phyloP scores from a whole-genome alignment of 179 eudicot species.

The Beta macrorhiza region DNA sequence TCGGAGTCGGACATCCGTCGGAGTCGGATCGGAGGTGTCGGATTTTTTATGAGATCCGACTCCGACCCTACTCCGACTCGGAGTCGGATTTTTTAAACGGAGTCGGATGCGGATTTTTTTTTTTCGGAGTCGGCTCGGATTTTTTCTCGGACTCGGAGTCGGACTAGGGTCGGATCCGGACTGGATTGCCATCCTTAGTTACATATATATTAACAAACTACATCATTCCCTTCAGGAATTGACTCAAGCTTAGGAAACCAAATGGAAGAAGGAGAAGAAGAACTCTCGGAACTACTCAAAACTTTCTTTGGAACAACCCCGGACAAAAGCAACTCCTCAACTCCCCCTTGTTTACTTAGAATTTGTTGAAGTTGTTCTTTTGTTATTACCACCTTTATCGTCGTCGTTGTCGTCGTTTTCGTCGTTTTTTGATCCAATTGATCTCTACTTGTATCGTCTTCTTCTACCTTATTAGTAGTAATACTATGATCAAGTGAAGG shows the following conservation, averaged over 20 bases:
- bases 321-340: constrained; percentile 31
- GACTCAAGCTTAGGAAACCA: constrained; percentile 45
- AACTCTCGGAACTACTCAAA: constrained; percentile 11
- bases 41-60: too few species aligned
- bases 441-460: constrained; percentile 33
- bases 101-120: too few species aligned
- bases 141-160: too few species aligned
- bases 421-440: not conserved
- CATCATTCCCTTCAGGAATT: constrained; percentile 50
- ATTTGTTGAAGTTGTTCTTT: constrained; percentile 56
- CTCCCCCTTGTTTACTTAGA: constrained; percentile 31
- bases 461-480: not conserved
- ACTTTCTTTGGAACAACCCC: not conserved
- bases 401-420: constrained; percentile 8
- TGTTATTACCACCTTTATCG: constrained; percentile 62
- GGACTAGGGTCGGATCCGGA: too few species aligned
- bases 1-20: too few species aligned
- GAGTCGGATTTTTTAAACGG: too few species aligned
- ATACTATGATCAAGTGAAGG: constrained; percentile 21
- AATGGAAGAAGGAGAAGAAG: constrained; percentile 3
- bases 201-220: constrained; percentile 24
- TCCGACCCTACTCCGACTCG: too few species aligned
- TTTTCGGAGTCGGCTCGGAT: too few species aligned
- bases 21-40: too few species aligned
- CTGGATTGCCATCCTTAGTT: too few species aligned